Conservation (phyloP, 2,329 filamentous ascomycete species). For the Neurospora crassa region DNA sequence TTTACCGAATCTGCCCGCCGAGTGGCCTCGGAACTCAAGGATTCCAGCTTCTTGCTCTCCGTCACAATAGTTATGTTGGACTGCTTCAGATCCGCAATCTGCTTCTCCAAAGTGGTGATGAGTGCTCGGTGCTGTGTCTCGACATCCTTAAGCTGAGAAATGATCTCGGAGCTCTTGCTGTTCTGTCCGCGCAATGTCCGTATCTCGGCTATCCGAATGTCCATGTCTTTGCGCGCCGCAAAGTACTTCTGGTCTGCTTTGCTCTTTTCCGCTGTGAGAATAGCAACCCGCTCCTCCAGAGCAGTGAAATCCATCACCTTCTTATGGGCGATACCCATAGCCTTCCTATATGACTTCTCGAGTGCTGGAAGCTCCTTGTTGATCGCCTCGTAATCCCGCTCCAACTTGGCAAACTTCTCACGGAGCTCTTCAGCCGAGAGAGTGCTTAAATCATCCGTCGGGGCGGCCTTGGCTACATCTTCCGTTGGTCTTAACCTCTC, state of each 20-base stretch:
- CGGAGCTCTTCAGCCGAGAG: constrained; percentile 63
- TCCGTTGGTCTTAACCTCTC: constrained; percentile 52
- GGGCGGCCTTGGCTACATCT: constrained; percentile 35
- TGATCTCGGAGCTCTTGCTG: constrained; percentile 84
- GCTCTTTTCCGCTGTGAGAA: constrained; percentile 76
- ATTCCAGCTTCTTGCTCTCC: constrained; percentile 69
- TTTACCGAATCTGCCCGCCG: constrained; percentile 63
- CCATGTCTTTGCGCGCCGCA: constrained; percentile 86
- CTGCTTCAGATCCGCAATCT: constrained; percentile 73
- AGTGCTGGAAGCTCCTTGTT: constrained; percentile 83
- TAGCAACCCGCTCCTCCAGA: constrained; percentile 67
- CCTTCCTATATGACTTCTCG: constrained; percentile 84
- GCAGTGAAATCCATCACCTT: constrained; percentile 71
- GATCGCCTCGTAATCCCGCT: constrained; percentile 73
- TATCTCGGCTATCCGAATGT: constrained; percentile 73
- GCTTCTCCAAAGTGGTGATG: constrained; percentile 81
- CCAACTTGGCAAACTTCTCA: constrained; percentile 61
- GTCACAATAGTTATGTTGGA: constrained; percentile 59
- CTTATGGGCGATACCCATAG: constrained; percentile 72
- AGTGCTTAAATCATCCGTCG: constrained; percentile 42
- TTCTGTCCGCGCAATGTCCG: constrained; percentile 73
- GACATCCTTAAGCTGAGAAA: constrained; percentile 83
- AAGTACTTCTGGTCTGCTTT: constrained; percentile 99
- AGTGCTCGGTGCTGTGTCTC: constrained; percentile 69
- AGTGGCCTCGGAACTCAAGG: constrained; percentile 58